Conservation (phyloP, 2,329 filamentous ascomycete species). For the Xylaria multiplex region DNA sequence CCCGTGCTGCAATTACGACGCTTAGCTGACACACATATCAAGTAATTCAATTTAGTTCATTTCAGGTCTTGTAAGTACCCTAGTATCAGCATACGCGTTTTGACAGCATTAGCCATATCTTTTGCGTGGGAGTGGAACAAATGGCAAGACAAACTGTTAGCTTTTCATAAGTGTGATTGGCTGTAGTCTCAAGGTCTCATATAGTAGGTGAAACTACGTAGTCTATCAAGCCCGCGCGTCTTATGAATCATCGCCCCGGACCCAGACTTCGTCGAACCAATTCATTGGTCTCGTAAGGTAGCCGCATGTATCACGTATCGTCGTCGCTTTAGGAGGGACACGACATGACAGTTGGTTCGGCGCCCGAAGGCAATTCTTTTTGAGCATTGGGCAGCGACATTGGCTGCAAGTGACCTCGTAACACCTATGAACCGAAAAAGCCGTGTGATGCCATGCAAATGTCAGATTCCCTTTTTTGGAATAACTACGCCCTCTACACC, state of each 20-base stretch:
- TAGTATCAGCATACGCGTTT: not conserved
- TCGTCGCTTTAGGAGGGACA: constrained; percentile 21
- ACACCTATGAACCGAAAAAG: constrained; percentile 54
- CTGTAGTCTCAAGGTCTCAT: constrained; percentile 22
- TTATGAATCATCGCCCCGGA: constrained; percentile 12
- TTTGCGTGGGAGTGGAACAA: not conserved
- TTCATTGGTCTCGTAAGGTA: constrained; percentile 23
- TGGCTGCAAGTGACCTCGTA: constrained; percentile 52
- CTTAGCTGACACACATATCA: too few species aligned
- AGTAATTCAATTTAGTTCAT: not conserved
- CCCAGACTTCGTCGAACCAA: constrained; percentile 21
- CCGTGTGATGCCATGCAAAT: constrained; percentile 54
- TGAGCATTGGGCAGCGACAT: constrained; percentile 50
- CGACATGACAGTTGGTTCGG: constrained; percentile 37
- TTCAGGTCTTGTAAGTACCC: not conserved
- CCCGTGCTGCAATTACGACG: too few species aligned
- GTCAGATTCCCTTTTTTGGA: constrained; percentile 49
- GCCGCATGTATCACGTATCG: constrained; percentile 34
- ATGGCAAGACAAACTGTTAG: constrained; percentile 5
- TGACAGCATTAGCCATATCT: not conserved
- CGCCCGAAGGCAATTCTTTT: constrained; percentile 45
- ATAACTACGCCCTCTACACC: constrained; percentile 50
- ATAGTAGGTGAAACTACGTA: constrained; percentile 17
- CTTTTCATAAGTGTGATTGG: constrained; percentile 27
- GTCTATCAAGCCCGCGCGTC: constrained; percentile 15